phyloP scores from a whole-genome alignment of 305 asterid species.

The Rubia peregrina region DNA sequence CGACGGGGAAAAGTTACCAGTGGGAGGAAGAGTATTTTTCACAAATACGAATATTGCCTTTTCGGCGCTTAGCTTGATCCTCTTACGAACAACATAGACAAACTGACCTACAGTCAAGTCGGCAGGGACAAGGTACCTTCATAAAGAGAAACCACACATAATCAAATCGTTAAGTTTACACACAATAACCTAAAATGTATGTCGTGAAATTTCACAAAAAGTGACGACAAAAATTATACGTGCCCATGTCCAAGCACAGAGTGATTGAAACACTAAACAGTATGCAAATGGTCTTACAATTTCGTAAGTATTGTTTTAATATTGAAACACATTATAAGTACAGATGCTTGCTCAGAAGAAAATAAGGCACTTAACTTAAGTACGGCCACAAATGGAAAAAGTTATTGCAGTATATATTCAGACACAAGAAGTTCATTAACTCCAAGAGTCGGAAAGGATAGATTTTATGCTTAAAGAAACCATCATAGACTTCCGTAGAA shows the following conservation, averaged over 20 bases:
- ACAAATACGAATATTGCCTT: constrained; percentile 31
- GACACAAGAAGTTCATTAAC: not conserved
- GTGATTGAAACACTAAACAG: not conserved
- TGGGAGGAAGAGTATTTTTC: constrained; percentile 27
- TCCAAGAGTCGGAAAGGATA: not conserved
- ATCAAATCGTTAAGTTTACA: not conserved
- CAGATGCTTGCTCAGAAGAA: not conserved
- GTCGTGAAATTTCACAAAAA: not conserved
- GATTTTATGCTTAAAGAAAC: not conserved
- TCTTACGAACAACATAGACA: constrained; percentile 30
- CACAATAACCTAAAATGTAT: not conserved
- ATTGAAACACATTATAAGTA: not conserved
- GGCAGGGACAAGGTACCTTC: constrained; percentile 35
- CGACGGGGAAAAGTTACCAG: constrained; percentile 15
- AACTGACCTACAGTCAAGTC: constrained; percentile 33
- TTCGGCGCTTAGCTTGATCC: constrained; percentile 32
- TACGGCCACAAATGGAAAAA: not conserved
- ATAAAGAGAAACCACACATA: not conserved
- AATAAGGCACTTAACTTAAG: not conserved
- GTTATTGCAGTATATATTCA: not conserved
- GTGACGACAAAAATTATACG: not conserved
- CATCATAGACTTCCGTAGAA: not conserved
- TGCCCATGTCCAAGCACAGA: not conserved
- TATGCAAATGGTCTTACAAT: not conserved
- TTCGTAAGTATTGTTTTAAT: too few relatives aligned